phyloP scores from a whole-genome alignment of 495 filamentous ascomycete genomes.

The Tuber umbilicatum region DNA sequence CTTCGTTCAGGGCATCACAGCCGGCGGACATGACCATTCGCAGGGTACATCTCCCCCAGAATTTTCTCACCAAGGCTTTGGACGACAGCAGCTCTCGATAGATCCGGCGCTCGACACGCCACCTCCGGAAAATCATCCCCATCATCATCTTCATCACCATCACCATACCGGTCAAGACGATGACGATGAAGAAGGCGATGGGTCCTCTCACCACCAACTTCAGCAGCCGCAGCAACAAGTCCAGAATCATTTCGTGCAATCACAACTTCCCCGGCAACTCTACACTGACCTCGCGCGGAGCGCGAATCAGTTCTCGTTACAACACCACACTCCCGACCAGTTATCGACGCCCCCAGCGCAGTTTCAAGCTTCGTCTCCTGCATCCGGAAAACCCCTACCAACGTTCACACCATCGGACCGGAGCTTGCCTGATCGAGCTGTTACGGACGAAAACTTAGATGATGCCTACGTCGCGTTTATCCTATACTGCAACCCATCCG shows the following conservation, averaged over 20 bases:
- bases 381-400: constrained; percentile 26
- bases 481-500: constrained; percentile 80
- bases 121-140: constrained; percentile 34
- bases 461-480: constrained; percentile 85
- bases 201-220: constrained; percentile 18
- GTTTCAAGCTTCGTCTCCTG: constrained; percentile 31
- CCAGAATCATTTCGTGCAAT: constrained; percentile 25
- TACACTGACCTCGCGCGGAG: constrained; percentile 39
- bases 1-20: constrained; percentile 34
- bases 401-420: constrained; percentile 38
- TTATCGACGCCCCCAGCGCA: constrained; percentile 22
- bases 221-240: constrained; percentile 25
- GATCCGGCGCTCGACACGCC: constrained; percentile 36
- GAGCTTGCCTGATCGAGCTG: constrained; percentile 59
- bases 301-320: constrained; percentile 37
- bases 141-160: constrained; percentile 23
- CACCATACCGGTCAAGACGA: constrained; percentile 10
- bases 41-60: constrained; percentile 24
- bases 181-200: constrained; percentile 5
- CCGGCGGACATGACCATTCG: constrained; percentile 24
- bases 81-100: constrained; percentile 34
- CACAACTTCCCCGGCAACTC: constrained; percentile 33
- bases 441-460: constrained; percentile 70
- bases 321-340: constrained; percentile 29
- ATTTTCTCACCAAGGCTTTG: constrained; percentile 26